These are phyloP conservation scores for Arctium lappa DNA, from an alignment of 129 eudicot genomes.

Conservation along the genomic window DNA sequence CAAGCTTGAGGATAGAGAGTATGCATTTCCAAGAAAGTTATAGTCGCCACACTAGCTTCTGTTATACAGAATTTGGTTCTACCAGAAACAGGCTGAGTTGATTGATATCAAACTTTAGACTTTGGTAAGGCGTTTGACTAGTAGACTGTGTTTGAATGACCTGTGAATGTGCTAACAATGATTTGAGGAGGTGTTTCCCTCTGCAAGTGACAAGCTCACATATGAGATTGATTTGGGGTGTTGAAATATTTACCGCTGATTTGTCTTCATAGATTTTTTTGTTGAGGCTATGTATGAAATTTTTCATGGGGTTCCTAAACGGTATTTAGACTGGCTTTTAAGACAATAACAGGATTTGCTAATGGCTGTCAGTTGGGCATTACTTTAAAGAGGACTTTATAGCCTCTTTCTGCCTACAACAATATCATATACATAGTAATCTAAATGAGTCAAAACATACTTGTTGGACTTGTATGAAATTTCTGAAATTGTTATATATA, in stretches of 20 bases:
- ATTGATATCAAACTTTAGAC: not conserved
- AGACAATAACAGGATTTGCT: not conserved
- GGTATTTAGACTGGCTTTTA: not conserved
- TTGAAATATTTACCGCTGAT: not conserved
- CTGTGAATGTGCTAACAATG: no score
- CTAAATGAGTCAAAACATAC: not conserved
- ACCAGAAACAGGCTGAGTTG: no score
- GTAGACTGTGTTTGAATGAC: no score
- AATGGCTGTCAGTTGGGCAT: not conserved
- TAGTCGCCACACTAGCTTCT: not conserved
- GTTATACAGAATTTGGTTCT: no score
- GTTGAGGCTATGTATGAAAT: constrained; percentile 17
- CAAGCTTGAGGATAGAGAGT: no score
- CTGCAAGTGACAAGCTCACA: no score
- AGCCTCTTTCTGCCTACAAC: not conserved
- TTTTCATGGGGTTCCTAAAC: constrained; percentile 1
- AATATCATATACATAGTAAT: not conserved
- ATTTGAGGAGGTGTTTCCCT: no score
- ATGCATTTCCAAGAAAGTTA: not conserved
- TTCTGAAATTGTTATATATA: no score
- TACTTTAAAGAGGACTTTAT: not conserved
- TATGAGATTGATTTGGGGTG: not conserved
- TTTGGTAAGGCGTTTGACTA: no score
- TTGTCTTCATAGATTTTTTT: not conserved
- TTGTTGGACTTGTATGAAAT: not conserved